Percentiles rank a stretch among this genome's conserved stretches.
Conservation (phyloP, 1,284 basidiomycete species). For the Ceratorhiza oryzae-sativae region DNA sequence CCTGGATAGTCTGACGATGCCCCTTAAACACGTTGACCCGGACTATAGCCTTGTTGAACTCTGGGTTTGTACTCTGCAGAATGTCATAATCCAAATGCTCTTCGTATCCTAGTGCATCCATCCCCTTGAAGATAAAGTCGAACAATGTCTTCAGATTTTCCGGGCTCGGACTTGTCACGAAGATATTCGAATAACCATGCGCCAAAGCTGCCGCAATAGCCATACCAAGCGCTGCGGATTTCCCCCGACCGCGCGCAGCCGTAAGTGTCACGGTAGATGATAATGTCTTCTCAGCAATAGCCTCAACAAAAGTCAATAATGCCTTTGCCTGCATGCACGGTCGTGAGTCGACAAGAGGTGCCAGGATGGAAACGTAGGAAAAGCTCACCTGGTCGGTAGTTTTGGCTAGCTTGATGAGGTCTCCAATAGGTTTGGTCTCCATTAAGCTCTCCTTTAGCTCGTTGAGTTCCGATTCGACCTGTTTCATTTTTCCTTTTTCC, state of each 20-base stretch:
- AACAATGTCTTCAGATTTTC: slow-evolving; percentile 99
- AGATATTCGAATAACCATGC: slow-evolving; percentile 97
- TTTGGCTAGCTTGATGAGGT: slow-evolving; percentile 90
- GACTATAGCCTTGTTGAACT: slow-evolving; percentile 95
- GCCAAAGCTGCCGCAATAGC: slow-evolving; percentile 93
- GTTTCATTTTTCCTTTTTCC: slow-evolving; percentile 59
- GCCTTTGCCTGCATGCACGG: slow-evolving; percentile 75
- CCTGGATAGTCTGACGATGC: slow-evolving; percentile 94
- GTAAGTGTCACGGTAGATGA: slow-evolving; percentile 96
- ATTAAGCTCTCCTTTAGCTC: slow-evolving; percentile 82
- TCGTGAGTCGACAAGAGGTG: not conserved
- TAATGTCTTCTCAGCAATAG: slow-evolving; percentile 89
- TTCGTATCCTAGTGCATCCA: slow-evolving; percentile 95
- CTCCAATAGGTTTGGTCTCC: slow-evolving; percentile 87
- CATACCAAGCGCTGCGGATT: slow-evolving; percentile 94
- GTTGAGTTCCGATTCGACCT: slow-evolving; percentile 70
- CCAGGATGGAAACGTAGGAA: too few species aligned
- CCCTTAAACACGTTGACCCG: slow-evolving; percentile 94
- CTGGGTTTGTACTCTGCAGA: slow-evolving; percentile 90
- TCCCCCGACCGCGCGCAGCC: slow-evolving; percentile 93
- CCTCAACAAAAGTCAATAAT: slow-evolving; percentile 90
- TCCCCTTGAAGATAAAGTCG: slow-evolving; percentile 97
- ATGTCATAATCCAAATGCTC: slow-evolving; percentile 99
- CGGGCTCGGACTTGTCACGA: slow-evolving; percentile 96
- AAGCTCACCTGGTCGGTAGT: slow-evolving; percentile 83